These are phyloP conservation scores for Rosa chinensis DNA, from an alignment of 306 rosid species.

Conservation along the genomic window DNA sequence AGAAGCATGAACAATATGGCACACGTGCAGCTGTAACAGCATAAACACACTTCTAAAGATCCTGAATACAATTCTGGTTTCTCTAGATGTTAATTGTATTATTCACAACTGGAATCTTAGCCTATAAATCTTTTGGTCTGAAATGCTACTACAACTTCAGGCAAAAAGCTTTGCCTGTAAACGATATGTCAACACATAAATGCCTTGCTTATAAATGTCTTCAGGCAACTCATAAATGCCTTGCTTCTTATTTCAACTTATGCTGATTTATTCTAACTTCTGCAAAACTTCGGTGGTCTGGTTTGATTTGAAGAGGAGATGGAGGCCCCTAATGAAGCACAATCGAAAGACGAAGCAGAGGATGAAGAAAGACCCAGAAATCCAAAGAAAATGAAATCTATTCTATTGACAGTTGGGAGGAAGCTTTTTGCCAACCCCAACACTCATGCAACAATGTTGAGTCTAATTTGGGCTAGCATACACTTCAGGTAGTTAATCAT, in stretches of 20 bases:
- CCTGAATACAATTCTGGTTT: constrained; percentile 25
- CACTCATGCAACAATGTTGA: constrained; percentile 82
- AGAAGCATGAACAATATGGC: constrained; percentile 7
- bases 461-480: constrained; percentile 81
- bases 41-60: constrained; percentile 33
- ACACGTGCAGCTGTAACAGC: constrained; percentile 11
- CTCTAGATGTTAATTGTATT: background rate
- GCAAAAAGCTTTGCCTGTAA: background rate
- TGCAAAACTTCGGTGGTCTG: constrained; percentile 22
- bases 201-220: background rate
- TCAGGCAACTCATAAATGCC: background rate
- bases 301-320: constrained; percentile 45
- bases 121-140: background rate
- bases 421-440: constrained; percentile 76
- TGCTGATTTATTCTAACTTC: constrained; percentile 12
- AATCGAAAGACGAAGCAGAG: constrained; percentile 61
- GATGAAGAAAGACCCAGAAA: constrained; percentile 35
- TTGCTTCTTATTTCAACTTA: background rate
- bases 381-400: constrained; percentile 46
- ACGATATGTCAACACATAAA: background rate
- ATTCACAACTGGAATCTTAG: background rate
- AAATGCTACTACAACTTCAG: background rate
- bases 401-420: constrained; percentile 73
- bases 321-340: constrained; percentile 53
- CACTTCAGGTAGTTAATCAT: constrained; percentile 65